phyloP scores from a whole-genome alignment of 2,329 filamentous ascomycete genomes.

The Aspergillus awamori region DNA sequence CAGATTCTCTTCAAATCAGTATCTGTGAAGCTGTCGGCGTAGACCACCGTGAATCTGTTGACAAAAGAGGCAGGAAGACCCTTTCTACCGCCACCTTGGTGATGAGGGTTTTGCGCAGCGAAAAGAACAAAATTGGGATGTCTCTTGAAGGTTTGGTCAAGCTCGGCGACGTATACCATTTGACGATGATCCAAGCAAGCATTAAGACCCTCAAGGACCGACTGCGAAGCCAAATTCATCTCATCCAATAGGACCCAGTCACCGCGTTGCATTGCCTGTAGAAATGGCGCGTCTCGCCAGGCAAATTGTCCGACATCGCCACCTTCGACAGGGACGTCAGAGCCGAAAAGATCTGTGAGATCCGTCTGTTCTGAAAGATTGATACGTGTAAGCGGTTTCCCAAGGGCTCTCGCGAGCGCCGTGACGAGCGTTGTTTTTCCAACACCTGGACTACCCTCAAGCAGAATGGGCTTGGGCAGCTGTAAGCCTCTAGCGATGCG shows the following conservation, averaged over 20 bases:
- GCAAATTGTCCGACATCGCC: constrained; percentile 86
- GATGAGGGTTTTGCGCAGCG: constrained; percentile 95
- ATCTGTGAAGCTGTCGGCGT: constrained; percentile 84
- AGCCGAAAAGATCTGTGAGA: constrained; percentile 95
- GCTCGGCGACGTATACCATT: constrained; percentile 90
- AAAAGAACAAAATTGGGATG: constrained; percentile 93
- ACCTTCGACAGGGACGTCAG: constrained; percentile 94
- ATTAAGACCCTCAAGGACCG: constrained; percentile 92
- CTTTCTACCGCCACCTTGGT: constrained; percentile 94
- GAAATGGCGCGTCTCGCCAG: constrained; percentile 93
- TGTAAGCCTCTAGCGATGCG: constrained; percentile 86
- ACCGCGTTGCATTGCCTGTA: constrained; percentile 94
- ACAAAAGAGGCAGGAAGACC: constrained; percentile 94
- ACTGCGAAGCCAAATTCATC: constrained; percentile 98
- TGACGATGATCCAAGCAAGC: constrained; percentile 95
- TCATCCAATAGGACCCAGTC: constrained; percentile 97
- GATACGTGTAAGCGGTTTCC: constrained; percentile 84
- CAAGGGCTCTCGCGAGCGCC: constrained; percentile 77
- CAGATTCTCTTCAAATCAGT: constrained; percentile 84
- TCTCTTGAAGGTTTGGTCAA: constrained; percentile 89
- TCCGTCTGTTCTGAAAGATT: constrained; percentile 98
- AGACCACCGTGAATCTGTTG: constrained; percentile 96
- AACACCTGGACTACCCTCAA: constrained; percentile 97
- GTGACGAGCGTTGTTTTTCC: constrained; percentile 94
- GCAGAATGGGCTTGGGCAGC: constrained; percentile 83